These are phyloP conservation scores for Pleurotus djamor DNA, from an alignment of 768 basidiomycete species.

Conservation along the genomic window DNA sequence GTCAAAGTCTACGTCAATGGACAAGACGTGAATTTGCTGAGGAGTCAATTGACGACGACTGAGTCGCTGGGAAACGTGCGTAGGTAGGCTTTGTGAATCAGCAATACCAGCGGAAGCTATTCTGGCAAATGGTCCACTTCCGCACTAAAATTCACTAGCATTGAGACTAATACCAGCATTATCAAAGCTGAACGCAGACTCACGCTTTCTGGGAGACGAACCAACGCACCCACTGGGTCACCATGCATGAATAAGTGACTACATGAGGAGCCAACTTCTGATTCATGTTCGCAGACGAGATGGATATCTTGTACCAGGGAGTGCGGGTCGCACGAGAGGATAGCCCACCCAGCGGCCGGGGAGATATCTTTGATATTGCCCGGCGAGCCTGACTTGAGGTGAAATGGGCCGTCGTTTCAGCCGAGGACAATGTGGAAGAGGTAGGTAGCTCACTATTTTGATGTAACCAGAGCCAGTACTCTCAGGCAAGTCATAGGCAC, in stretches of 20 bases:
- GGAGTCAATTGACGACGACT: conserved; percentile 19
- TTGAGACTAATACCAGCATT: no score
- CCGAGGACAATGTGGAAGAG: not conserved
- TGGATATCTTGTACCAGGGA: not conserved
- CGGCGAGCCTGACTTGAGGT: not conserved
- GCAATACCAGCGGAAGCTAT: conserved; percentile 30
- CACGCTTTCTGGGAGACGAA: conserved; percentile 3
- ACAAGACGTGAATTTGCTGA: conserved; percentile 27
- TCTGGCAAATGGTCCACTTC: conserved; percentile 17
- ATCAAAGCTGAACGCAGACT: not conserved
- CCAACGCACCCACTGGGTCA: not conserved
- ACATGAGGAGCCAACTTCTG: not conserved
- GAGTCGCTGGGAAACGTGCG: conserved; percentile 15
- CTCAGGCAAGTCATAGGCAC: not conserved
- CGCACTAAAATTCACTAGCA: conserved; percentile 2
- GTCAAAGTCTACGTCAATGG: conserved; percentile 29
- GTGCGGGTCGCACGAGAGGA: not conserved
- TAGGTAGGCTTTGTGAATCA: conserved; percentile 31
- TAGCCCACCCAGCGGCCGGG: conserved; percentile 1
- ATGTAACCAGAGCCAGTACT: not conserved
- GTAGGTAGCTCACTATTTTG: not conserved
- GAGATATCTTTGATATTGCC: not conserved
- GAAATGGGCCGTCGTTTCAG: not conserved
- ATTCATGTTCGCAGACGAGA: not conserved
- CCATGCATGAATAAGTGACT: not conserved